Percentiles rank a stretch among this genome's conserved stretches.
Conservation (phyloP, 371 early-diverging fungal genomes). For the Zopfochytrium polystomum region DNA sequence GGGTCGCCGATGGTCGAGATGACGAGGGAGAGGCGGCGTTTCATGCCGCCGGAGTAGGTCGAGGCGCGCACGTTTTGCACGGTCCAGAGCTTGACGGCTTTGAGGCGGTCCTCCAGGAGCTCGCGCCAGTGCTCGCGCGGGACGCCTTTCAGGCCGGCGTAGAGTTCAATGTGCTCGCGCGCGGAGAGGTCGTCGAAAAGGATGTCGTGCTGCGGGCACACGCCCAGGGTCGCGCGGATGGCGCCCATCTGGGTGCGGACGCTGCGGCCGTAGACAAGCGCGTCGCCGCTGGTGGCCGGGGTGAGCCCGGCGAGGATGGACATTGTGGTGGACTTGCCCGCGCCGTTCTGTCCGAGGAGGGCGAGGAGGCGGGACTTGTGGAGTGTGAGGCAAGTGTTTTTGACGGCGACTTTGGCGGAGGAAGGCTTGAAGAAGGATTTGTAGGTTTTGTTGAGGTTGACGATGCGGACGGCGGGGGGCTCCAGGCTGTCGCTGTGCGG, state of each 20-base stretch:
- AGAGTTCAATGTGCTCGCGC: slow-evolving; percentile 61
- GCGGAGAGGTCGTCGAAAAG: slow-evolving; percentile 61
- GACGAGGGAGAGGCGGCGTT: slow-evolving; percentile 69
- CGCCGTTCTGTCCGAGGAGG: slow-evolving; percentile 71
- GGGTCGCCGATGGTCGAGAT: slow-evolving; percentile 76
- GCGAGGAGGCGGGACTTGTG: slow-evolving; percentile 61
- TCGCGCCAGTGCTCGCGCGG: slow-evolving; percentile 27
- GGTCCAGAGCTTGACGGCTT: slow-evolving; percentile 52
- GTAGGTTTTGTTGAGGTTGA: slow-evolving; percentile 64
- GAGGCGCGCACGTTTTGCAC: slow-evolving; percentile 53
- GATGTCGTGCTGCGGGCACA: slow-evolving; percentile 67
- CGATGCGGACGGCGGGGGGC: slow-evolving; percentile 48
- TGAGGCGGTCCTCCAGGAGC: slow-evolving; percentile 54
- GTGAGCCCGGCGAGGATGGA: slow-evolving; percentile 63
- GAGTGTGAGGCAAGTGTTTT: slow-evolving; percentile 52
- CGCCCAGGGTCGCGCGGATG: slow-evolving; percentile 64
- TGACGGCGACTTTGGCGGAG: slow-evolving; percentile 65
- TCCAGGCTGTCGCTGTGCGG: background rate
- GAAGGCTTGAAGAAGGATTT: slow-evolving; percentile 34
- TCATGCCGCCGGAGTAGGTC: slow-evolving; percentile 69
- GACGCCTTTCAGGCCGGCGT: slow-evolving; percentile 65
- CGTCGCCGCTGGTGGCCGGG: slow-evolving; percentile 59
- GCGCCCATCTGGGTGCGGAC: slow-evolving; percentile 53
- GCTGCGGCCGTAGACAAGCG: slow-evolving; percentile 53
- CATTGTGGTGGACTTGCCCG: slow-evolving; percentile 64